These are phyloP conservation scores for Madurella mycetomatis DNA, from an alignment of 2,329 filamentous ascomycete species.

Conservation along the genomic window DNA sequence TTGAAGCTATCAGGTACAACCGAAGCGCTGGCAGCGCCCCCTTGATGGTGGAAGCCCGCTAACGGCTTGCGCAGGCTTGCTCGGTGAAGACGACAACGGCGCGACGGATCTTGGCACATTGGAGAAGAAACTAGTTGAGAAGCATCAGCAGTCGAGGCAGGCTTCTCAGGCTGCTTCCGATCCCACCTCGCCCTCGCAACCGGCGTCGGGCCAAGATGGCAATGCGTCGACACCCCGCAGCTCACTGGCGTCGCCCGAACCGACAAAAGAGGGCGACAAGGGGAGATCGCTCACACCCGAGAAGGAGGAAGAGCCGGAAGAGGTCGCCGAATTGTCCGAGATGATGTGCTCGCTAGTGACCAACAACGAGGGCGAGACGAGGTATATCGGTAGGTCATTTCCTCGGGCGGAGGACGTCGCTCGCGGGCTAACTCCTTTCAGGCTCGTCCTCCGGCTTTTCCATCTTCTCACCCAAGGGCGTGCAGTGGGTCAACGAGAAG, in stretches of 20 bases:
- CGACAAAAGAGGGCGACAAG: slow-evolving; percentile 37
- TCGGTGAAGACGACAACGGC: slow-evolving; percentile 80
- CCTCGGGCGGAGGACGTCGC: neutral
- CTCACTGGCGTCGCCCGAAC: slow-evolving; percentile 51
- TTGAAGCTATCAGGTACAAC: slow-evolving; percentile 69
- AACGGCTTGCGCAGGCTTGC: slow-evolving; percentile 52
- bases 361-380: slow-evolving; percentile 88
- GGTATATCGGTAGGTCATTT: slow-evolving; percentile 76
- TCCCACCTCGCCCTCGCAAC: slow-evolving; percentile 49
- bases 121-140: slow-evolving; percentile 68
- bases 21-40: neutral
- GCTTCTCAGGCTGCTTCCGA: slow-evolving; percentile 46
- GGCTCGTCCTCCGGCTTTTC: slow-evolving; percentile 96
- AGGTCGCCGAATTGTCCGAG: slow-evolving; percentile 86
- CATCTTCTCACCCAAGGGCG: slow-evolving; percentile 96
- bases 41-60: slow-evolving; percentile 19
- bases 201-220: slow-evolving; percentile 41
- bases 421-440: slow-evolving; percentile 33
- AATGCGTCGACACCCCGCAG: slow-evolving; percentile 48
- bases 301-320: slow-evolving; percentile 59
- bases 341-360: slow-evolving; percentile 99
- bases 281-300: slow-evolving; percentile 37
- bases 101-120: slow-evolving; percentile 83
- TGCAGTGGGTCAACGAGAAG: slow-evolving; percentile 97
- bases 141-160: slow-evolving; percentile 48